phyloP scores from a whole-genome alignment of 805 yeast species.

The Candida sonorensis region DNA sequence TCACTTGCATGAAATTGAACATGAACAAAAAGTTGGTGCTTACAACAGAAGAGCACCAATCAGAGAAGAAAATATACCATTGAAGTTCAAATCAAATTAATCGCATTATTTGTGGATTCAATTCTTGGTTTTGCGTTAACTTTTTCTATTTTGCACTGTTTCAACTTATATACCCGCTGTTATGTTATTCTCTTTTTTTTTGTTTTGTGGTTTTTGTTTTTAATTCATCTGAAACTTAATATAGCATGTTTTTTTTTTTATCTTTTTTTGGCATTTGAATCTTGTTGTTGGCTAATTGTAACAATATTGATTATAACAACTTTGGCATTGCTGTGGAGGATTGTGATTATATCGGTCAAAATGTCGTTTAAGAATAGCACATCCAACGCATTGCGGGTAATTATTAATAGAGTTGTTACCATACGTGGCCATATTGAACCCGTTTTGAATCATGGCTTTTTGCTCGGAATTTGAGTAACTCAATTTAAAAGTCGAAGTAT shows the following conservation, averaged over 20 bases:
- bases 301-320: conserved; percentile 35
- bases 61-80: conserved; percentile 16
- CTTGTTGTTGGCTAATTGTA: no score
- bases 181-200: no score
- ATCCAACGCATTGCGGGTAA: conserved; percentile 45
- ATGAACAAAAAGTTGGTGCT: conserved; percentile 17
- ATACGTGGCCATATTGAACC: conserved; percentile 43
- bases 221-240: no score
- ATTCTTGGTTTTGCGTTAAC: no score
- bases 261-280: no score
- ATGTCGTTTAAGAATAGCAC: conserved; percentile 48
- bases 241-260: no score
- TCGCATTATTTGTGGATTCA: neutral
- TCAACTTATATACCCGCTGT: no score
- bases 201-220: no score
- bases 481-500: conserved; percentile 54
- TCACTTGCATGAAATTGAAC: conserved; percentile 81
- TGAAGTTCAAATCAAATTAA: conserved; percentile 8
- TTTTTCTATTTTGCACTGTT: no score
- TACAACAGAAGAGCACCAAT: conserved; percentile 13
- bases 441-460: conserved; percentile 41
- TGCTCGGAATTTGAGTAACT: conserved; percentile 41
- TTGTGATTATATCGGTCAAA: conserved; percentile 31
- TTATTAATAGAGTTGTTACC: conserved; percentile 32
- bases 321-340: conserved; percentile 26